Evolutionary conservation across 2,329 filamentous ascomycete genomes (phyloP), one percentile per base, ranked within the genome.

Genomic region (Fusarium sp.): DNA sequence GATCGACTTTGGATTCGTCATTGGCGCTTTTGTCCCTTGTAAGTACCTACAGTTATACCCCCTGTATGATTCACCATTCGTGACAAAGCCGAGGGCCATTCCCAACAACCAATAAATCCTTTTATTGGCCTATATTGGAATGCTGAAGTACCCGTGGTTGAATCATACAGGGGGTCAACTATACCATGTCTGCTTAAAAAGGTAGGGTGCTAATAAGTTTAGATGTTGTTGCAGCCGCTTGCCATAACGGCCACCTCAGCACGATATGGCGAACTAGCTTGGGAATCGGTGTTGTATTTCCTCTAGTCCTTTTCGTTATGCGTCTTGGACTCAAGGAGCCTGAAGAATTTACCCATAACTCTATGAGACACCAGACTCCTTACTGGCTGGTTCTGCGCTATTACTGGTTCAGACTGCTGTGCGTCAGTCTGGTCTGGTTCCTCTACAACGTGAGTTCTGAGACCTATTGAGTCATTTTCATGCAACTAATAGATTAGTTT

Each of bases 181-280:
- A n/a, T n/a, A n/a, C n/a, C n/a, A n/a, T n/a, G n/a, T n/a, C n/a
- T n/a, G n/a, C n/a, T n/a, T n/a, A n/a, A n/a, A n/a, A n/a, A n/a
- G n/a, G n/a, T n/a, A n/a, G n/a, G n/a, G n/a, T n/a, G n/a, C n/a
- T n/a, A n/a, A n/a, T n/a, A n/a, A n/a, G n/a, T n/a, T n/a, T n/a
- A n/a, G n/a, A n/a, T n/a, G n/a, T n/a, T n/a, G n/a, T 90, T 20
- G 87, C 88, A 0, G 88, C 86, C 80, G 91, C 79, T 79, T 92
- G 84, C 66, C 80, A 86, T 42, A 87, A 89, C 74, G 82, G 87
- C 10, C 91, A 96, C 79, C 87, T 92, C 58, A 88, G 91, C 66
- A 92, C 91, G 29, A 94, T 94, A 44, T 98, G 95, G 95, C 91
- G 95, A 73, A 89, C 94, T 9, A 92, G 91, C 67, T 85, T 98